Percentiles rank a stretch among this genome's conserved stretches.
phyloP scores from a whole-genome alignment of 768 basidiomycete genomes.

The Rhodotorula diobovata region DNA sequence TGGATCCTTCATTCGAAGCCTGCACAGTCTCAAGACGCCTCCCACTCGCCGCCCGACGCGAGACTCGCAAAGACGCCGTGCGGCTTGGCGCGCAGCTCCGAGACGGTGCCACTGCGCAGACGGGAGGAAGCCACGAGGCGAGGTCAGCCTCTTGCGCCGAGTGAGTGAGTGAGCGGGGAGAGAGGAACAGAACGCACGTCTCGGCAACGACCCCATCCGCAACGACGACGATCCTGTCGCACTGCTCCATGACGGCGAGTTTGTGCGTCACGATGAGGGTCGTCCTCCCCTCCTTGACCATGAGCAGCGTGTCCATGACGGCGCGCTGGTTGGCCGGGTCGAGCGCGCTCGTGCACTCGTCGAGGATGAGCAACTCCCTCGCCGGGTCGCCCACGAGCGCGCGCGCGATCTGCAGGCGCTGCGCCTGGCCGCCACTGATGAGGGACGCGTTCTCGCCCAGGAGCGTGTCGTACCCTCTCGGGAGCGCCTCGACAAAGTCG shows the following conservation, averaged over 20 bases:
- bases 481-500: slow-evolving; percentile 73
- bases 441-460: slow-evolving; percentile 88
- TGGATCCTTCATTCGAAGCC: too few relatives aligned
- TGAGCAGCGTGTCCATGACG: slow-evolving; percentile 69
- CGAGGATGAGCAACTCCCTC: slow-evolving; percentile 70
- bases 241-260: slow-evolving; percentile 79
- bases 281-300: slow-evolving; percentile 65
- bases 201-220: slow-evolving; percentile 73
- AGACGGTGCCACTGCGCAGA: slow-evolving; percentile 16
- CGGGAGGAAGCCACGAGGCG: background rate
- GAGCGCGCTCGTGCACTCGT: slow-evolving; percentile 91
- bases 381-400: slow-evolving; percentile 68
- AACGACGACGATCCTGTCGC: slow-evolving; percentile 79
- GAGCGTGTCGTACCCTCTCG: slow-evolving; percentile 77
- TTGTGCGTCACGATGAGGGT: slow-evolving; percentile 94
- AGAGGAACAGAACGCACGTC: slow-evolving; percentile 55
- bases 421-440: slow-evolving; percentile 90
- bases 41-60: slow-evolving; percentile 38
- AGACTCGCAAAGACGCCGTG: slow-evolving; percentile 32
- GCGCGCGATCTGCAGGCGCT: slow-evolving; percentile 84
- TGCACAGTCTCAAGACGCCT: background rate
- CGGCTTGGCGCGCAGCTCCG: slow-evolving; percentile 20
- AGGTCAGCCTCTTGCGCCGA: background rate
- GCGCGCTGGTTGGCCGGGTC: slow-evolving; percentile 77
- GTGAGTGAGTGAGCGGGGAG: background rate